Conservation (phyloP, 2,329 filamentous ascomycete genomes). For the Monilinia vaccinii-corymbosi region DNA sequence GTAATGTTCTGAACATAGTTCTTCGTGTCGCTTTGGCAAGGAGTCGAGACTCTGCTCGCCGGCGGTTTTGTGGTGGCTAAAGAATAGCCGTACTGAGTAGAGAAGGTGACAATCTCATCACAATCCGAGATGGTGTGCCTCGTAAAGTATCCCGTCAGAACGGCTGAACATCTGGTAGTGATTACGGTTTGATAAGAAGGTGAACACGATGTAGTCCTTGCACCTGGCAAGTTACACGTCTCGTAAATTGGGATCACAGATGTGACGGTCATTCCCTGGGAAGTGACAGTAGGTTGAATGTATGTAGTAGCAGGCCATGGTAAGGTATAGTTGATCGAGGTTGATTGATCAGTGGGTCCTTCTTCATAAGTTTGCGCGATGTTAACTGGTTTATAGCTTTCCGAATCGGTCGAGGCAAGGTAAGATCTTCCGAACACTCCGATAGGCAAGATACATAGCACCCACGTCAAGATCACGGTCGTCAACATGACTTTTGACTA, state of each 20-base stretch:
- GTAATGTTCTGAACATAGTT: slow-evolving; percentile 20
- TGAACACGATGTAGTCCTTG: slow-evolving; percentile 16
- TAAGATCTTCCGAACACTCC: background rate
- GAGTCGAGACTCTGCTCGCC: background rate
- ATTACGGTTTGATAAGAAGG: slow-evolving; percentile 14
- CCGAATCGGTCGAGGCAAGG: background rate
- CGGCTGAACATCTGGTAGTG: slow-evolving; percentile 19
- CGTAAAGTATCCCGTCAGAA: slow-evolving; percentile 20
- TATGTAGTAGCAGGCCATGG: slow-evolving; percentile 9
- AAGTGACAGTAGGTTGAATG: slow-evolving; percentile 10
- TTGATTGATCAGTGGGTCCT: background rate
- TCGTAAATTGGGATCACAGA: slow-evolving; percentile 18
- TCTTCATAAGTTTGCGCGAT: background rate
- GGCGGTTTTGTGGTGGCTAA: slow-evolving; percentile 13
- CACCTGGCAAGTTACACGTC: slow-evolving; percentile 16
- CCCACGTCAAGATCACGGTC: background rate
- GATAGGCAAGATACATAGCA: background rate
- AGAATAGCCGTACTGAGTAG: slow-evolving; percentile 19
- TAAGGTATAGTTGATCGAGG: slow-evolving; percentile 11
- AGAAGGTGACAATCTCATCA: slow-evolving; percentile 23
- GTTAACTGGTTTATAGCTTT: background rate
- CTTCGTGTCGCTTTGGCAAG: slow-evolving; percentile 1
- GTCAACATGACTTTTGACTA: background rate
- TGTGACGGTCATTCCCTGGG: slow-evolving; percentile 17
- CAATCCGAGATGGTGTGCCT: slow-evolving; percentile 21